phyloP scores from a whole-genome alignment of 1,139 yeast genomes.

The Blastobotrys capitulatus region DNA sequence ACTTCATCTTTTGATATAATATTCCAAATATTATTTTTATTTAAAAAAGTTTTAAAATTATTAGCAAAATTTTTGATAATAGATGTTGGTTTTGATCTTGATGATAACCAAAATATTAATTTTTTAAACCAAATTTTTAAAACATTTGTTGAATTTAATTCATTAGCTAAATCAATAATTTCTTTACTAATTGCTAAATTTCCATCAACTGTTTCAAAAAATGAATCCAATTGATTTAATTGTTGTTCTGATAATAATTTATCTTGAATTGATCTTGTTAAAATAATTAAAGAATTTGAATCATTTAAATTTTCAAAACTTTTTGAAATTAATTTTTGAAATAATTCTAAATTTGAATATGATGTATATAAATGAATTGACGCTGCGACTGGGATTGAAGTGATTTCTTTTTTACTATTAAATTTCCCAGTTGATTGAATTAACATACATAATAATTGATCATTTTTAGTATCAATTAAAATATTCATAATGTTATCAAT shows the following conservation, averaged over 20 bases:
- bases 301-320: background rate
- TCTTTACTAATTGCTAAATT: conserved; percentile 7
- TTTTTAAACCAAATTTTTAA: conserved; percentile 11
- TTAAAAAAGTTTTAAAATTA: background rate
- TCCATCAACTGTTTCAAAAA: conserved; percentile 7
- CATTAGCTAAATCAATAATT: conserved; percentile 2
- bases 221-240: background rate
- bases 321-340: background rate
- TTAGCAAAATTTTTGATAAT: background rate
- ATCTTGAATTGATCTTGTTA: conserved; percentile 1
- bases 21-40: background rate
- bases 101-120: conserved; percentile 23
- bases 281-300: background rate
- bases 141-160: background rate
- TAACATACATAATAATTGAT: conserved; percentile 1
- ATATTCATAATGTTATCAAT: background rate
- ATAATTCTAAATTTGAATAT: background rate
- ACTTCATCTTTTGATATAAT: background rate
- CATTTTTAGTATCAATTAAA: background rate
- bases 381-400: conserved; percentile 1
- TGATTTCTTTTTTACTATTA: background rate
- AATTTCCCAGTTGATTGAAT: conserved; percentile 4
- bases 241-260: background rate
- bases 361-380: conserved; percentile 5
- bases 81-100: conserved; percentile 5